Conservation (phyloP, 2,329 filamentous ascomycete genomes). For the Metarhizium guizhouense region DNA sequence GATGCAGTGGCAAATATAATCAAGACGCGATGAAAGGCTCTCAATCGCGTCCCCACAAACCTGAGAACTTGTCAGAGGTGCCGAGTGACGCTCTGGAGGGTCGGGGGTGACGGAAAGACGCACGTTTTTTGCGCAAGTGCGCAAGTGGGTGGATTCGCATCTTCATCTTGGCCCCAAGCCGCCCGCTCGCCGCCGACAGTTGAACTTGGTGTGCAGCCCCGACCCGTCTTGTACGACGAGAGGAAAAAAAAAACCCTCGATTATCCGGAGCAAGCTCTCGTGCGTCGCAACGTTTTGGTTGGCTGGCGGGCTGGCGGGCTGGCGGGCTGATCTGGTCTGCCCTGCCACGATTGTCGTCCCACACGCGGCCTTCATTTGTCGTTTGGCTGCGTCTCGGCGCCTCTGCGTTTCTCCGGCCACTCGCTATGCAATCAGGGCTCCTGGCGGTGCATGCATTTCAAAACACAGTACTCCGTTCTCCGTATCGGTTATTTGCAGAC, state of each 20-base stretch:
- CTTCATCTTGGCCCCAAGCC: neutral
- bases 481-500: neutral
- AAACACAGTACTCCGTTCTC: neutral
- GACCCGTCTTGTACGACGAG: too few species aligned
- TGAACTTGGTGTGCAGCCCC: too few species aligned
- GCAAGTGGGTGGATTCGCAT: constrained; percentile 1
- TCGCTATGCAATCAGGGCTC: neutral
- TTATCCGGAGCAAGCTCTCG: too few species aligned
- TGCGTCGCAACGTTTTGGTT: too few species aligned
- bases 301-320: neutral
- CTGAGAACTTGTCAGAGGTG: neutral
- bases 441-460: neutral
- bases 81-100: constrained; percentile 7
- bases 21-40: constrained; percentile 4
- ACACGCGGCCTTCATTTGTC: neutral
- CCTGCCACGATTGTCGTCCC: neutral
- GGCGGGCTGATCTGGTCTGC: neutral
- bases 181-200: too few species aligned
- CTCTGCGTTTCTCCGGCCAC: neutral
- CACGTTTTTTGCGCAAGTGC: constrained; percentile 1
- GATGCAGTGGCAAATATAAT: constrained; percentile 10
- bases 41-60: neutral
- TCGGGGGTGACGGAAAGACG: constrained; percentile 1
- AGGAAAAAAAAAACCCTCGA: too few species aligned
- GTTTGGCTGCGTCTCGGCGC: neutral